Evolutionary conservation across 768 basidiomycete species (phyloP), one percentile per base, ranked within the genome.

Genomic region (Cystofilobasidium ferigula): DNA sequence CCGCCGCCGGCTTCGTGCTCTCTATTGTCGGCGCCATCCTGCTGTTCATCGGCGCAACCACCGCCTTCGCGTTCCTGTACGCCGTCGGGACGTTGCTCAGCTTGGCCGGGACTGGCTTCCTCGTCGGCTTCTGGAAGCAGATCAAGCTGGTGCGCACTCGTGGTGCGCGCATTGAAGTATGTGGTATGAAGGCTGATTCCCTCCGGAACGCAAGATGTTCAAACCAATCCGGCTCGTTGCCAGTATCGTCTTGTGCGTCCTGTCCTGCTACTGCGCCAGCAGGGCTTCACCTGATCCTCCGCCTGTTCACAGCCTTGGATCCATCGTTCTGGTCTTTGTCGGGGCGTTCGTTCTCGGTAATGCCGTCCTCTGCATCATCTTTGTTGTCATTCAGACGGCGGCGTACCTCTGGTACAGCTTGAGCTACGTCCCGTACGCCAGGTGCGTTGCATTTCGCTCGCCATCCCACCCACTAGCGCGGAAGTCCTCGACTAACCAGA

Each of bases 311-410:
- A 84, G 94, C 74, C 74, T 97, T 16, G 86, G 76, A 0, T 84
- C 86, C 20, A 88, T 95, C 69, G 86, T 76, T 12, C 82, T 94
- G 69, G 85, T 91, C 59, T 90, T 94, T 65, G 81, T 95, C 32
- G 85, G 83, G 30, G 92, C 91, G 0, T 93, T 93, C 75, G 88
- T 86, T 22, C 62, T 64, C 35, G 63, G 63, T 34, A 70, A 70
- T 40, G 70, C 68, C 1, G 53, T 69, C 2, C 62, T 71, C 14
- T 76, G 75, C 64, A 75, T 77, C 56, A 69, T 77, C 65, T 89
- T 95, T 75, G 92, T 95, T 67, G 81, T 94, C 77, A 79, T 95
- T 75, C 85, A 93, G 76, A 94, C 88, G 76, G 80, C 94, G 64
- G 92, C 91, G 8, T 94, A 87, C 76, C 84, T 86, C 26, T 95